Evolutionary conservation across 345 rosid genomes (phyloP).

Genomic region (Dimocarpus longan): DNA sequence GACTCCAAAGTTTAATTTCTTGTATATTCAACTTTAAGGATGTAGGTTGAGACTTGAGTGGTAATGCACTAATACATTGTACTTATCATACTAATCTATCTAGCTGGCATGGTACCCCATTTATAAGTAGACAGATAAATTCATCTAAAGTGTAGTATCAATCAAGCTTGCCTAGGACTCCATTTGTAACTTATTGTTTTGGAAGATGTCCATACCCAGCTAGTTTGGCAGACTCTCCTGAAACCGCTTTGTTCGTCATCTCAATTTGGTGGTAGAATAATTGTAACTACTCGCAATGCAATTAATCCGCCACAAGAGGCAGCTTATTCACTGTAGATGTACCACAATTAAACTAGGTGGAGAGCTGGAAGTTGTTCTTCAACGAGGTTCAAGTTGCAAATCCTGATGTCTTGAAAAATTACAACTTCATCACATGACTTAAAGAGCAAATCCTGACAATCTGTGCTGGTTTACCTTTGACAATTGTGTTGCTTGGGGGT

Average conservation of each 20-base stretch:
- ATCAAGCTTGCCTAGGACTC: too few species aligned
- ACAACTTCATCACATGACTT: neutral
- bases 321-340: neutral
- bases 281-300: neutral
- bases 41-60: too few species aligned
- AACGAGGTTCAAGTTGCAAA: neutral
- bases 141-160: too few species aligned
- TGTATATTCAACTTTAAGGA: too few species aligned
- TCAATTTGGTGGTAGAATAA: neutral
- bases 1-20: too few species aligned
- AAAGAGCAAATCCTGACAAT: neutral
- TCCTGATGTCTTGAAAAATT: neutral
- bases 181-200: constrained; percentile 13
- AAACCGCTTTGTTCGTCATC: neutral
- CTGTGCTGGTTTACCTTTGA: neutral
- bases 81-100: too few species aligned
- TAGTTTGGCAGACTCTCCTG: neutral
- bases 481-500: neutral
- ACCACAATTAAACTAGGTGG: neutral
- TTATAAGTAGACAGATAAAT: too few species aligned
- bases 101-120: too few species aligned
- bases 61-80: too few species aligned
- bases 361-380: neutral
- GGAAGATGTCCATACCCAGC: neutral
- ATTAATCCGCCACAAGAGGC: neutral